Base-by-base conservation (phyloP, 257 asterid species). In the Solanum etuberosum region DNA sequence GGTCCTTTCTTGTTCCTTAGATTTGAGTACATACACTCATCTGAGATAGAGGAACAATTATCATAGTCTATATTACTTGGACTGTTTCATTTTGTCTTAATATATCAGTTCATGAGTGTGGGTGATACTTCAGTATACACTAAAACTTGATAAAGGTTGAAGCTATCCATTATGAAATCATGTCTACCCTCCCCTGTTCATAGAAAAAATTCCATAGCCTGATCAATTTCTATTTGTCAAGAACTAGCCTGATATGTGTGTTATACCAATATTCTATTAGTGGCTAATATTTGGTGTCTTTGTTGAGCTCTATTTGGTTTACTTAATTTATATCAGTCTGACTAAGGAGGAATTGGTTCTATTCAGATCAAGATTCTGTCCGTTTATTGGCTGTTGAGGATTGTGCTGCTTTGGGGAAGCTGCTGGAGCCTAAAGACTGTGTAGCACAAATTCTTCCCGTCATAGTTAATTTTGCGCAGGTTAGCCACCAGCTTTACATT, bases 291-390 rank as follows among this genome's bases (percentile, higher is more conserved):
- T 46, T 80, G 43, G 0, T 78, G 65, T 43, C 10, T 15, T 25
- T 42, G 15, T 43, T 42, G 63, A 43, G 84, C 38, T 78, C 65
- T 43, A 27, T 78, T 43, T 78, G 37, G 84, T 78, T 42, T 43
- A 78, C 37, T 78, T 21, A 43, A 78, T 78, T 78, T 54, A 18
- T 77, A 43, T 43, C 5, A 42, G 38, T 46, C 23, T 15, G 70
- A 51, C 88, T 86, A 76, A 72, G 82, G 25, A 84, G 71, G 77
- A 43, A 63, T 61, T 48, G 42, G 13, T 51, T 13, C 40, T 83
- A 27, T 48, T 81, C 91, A 90, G 92, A 90, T 85, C 92, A 90
- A 89, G 92, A 90, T 86, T 90, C 92, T 87, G 92, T 90, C 70
- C 89, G 92, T 57, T 67, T 90, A 78, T 84, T 90, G 90, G 92